phyloP scores from a whole-genome alignment of 1,284 basidiomycete genomes.

The Heterobasidion annosum region DNA sequence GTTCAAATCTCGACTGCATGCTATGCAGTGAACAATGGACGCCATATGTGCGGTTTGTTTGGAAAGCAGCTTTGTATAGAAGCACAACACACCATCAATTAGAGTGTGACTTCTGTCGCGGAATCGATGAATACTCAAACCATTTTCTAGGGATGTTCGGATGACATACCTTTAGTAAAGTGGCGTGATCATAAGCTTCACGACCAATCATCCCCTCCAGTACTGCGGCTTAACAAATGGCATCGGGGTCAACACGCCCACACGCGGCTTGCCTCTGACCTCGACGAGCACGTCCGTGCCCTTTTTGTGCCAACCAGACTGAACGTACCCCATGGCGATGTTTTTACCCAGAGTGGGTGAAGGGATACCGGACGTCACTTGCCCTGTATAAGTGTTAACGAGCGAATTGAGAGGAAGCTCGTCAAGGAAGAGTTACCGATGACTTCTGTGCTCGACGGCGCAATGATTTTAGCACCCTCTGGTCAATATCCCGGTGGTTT shows the following conservation, averaged over 20 bases:
- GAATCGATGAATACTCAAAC: too few relatives aligned
- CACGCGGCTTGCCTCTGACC: conserved; percentile 66
- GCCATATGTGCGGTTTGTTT: too few relatives aligned
- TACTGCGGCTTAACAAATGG: conserved; percentile 74
- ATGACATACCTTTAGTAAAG: too few relatives aligned
- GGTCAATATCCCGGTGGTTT: background rate
- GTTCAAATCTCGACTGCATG: too few relatives aligned
- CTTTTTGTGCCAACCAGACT: conserved; percentile 80
- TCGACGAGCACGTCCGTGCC: conserved; percentile 78
- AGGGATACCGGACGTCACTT: conserved; percentile 91
- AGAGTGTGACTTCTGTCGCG: too few relatives aligned
- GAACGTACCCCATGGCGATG: conserved; percentile 94
- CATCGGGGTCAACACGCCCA: conserved; percentile 67
- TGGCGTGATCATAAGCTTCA: too few relatives aligned
- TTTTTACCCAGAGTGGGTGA: conserved; percentile 87
- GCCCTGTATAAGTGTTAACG: conserved; percentile 30
- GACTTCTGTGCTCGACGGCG: conserved; percentile 40
- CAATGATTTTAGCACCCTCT: conserved; percentile 77
- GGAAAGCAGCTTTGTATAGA: too few relatives aligned
- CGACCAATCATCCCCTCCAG: conserved; percentile 39
- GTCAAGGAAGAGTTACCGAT: conserved; percentile 37
- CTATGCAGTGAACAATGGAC: too few relatives aligned
- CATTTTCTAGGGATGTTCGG: too few relatives aligned
- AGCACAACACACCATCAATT: too few relatives aligned
- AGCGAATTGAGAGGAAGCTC: conserved; percentile 3